phyloP scores from a whole-genome alignment of 805 yeast genomes.

The Komagataella populi region DNA sequence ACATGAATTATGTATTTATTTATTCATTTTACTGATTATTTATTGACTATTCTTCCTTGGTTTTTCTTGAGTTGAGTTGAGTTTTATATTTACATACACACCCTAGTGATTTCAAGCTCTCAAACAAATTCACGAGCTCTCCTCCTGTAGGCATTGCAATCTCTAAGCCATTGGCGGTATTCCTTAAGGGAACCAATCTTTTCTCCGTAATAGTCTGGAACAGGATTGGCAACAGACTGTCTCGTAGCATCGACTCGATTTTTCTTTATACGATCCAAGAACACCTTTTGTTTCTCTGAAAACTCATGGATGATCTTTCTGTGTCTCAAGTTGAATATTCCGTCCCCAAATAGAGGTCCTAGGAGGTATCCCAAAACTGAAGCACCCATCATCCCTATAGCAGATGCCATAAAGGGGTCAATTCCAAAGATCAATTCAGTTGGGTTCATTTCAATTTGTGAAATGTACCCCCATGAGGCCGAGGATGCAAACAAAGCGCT shows the following conservation, averaged over 20 bases:
- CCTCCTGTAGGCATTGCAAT: slow-evolving; percentile 80
- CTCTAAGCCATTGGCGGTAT: slow-evolving; percentile 93
- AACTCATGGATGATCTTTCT: slow-evolving; percentile 30
- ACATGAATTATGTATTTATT: background rate
- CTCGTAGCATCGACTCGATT: slow-evolving; percentile 88
- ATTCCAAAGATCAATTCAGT: slow-evolving; percentile 78
- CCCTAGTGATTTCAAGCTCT: slow-evolving; percentile 2
- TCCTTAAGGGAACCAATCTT: slow-evolving; percentile 75
- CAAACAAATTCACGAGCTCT: slow-evolving; percentile 64
- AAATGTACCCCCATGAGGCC: slow-evolving; percentile 60
- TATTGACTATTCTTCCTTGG: background rate
- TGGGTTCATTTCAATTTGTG: slow-evolving; percentile 77
- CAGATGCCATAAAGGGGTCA: slow-evolving; percentile 75
- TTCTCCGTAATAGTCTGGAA: slow-evolving; percentile 98
- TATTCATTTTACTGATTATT: background rate
- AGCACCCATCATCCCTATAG: slow-evolving; percentile 58
- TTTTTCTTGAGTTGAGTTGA: background rate
- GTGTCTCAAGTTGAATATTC: slow-evolving; percentile 46
- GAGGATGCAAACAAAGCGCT: slow-evolving; percentile 57
- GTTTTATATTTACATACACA: background rate
- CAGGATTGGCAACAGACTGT: slow-evolving; percentile 86
- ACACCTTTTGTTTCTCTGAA: slow-evolving; percentile 53
- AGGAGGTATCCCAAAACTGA: slow-evolving; percentile 68
- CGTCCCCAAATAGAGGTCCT: slow-evolving; percentile 74
- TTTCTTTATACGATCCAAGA: slow-evolving; percentile 56